Evolutionary conservation across 768 basidiomycete species (phyloP).

Genomic region (Termitomyces sp.): DNA sequence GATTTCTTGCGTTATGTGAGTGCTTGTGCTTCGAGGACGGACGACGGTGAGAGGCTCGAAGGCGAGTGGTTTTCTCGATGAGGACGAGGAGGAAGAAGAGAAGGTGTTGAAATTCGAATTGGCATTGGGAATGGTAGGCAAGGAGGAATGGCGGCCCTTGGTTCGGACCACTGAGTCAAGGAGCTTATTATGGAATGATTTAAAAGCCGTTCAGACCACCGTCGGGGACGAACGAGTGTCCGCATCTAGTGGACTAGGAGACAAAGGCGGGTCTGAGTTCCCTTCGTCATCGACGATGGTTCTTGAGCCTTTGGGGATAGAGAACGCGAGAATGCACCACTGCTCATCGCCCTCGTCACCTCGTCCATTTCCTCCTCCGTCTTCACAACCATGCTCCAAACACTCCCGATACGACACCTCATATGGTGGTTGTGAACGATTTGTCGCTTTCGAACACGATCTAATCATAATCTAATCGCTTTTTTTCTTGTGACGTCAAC

Average conservation of each 20-base stretch:
- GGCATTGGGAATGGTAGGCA: constrained; percentile 18
- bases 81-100: neutral
- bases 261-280: neutral
- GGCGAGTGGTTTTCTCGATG: constrained; percentile 17
- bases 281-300: neutral
- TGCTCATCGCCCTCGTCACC: constrained; percentile 1
- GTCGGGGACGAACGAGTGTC: constrained; percentile 1
- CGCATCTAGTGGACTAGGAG: neutral
- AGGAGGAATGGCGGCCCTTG: constrained; percentile 17
- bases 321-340: neutral
- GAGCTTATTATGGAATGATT: neutral
- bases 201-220: neutral
- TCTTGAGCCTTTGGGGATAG: neutral
- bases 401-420: constrained; percentile 31
- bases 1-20: neutral
- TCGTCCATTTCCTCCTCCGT: constrained; percentile 26
- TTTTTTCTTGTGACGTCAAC: too few species aligned
- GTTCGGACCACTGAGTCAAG: constrained; percentile 2
- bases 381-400: constrained; percentile 27
- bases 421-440: too few species aligned
- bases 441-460: too few species aligned
- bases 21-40: neutral
- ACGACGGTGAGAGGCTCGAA: constrained; percentile 15
- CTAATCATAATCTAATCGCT: too few species aligned
- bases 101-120: neutral